Evolutionary conservation across 2,329 filamentous ascomycete species (phyloP).

Genomic region (Dichotomopilus funicola): DNA sequence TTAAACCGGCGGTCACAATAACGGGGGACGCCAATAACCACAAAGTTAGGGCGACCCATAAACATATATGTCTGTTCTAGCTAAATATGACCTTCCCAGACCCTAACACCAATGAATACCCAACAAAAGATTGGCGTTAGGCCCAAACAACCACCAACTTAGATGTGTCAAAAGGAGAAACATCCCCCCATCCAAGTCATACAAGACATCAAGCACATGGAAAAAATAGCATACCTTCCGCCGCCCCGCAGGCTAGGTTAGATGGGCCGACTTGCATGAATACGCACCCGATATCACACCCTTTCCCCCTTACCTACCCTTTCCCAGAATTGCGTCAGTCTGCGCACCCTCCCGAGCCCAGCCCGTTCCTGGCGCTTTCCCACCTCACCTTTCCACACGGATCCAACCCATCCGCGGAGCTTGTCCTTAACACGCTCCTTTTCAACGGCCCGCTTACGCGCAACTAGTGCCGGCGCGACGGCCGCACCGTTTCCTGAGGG

Average conservation of each 20-base stretch:
- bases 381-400: constrained; percentile 50
- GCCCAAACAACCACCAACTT: too few relatives aligned
- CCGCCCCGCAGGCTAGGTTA: too few relatives aligned
- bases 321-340: constrained; percentile 58
- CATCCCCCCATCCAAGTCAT: too few relatives aligned
- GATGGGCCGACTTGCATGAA: background rate
- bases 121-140: too few relatives aligned
- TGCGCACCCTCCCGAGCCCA: constrained; percentile 53
- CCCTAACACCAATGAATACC: too few relatives aligned
- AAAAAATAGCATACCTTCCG: too few relatives aligned
- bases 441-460: constrained; percentile 56
- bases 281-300: background rate
- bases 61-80: too few relatives aligned
- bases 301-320: constrained; percentile 40
- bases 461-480: constrained; percentile 57
- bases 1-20: background rate
- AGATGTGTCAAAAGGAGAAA: too few relatives aligned
- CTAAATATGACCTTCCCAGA: too few relatives aligned
- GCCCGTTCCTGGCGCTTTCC: constrained; percentile 43
- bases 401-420: constrained; percentile 57
- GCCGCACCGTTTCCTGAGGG: too few relatives aligned
- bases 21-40: background rate
- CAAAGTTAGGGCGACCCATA: too few relatives aligned
- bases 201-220: too few relatives aligned
- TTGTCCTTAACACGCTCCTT: constrained; percentile 62